A percentile compares a stretch with the other conserved stretches of the same genome.
Evolutionary conservation across 192 early-diverging fungal species (phyloP).

Genomic region (Physocladia obscura): DNA sequence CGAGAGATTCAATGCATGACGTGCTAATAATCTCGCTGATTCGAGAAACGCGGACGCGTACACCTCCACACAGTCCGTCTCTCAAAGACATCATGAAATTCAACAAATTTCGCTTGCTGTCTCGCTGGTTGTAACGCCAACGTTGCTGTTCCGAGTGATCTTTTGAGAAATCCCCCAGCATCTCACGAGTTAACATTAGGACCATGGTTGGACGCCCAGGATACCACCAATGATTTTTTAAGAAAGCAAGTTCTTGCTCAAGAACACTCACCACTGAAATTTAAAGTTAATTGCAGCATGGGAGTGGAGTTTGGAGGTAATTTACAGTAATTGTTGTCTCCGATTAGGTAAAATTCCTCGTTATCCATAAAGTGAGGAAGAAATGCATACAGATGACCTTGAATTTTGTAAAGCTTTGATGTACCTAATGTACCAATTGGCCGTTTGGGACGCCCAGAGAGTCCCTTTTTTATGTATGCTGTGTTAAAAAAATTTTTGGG

Average conservation of each 20-base stretch:
- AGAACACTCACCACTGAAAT: constrained; percentile 64
- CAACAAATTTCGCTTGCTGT: constrained; percentile 63
- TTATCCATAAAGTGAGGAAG: constrained; percentile 84
- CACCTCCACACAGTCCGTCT: constrained; percentile 60
- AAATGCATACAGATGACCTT: constrained; percentile 79
- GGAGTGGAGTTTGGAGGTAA: not conserved
- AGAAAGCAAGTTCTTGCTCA: constrained; percentile 73
- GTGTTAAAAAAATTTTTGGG: not conserved
- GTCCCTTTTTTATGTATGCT: constrained; percentile 31
- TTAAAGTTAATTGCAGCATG: not conserved
- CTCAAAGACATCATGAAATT: constrained; percentile 84
- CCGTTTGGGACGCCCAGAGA: constrained; percentile 73
- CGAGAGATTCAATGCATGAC: constrained; percentile 72
- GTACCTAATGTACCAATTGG: constrained; percentile 79
- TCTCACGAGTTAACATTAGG: constrained; percentile 71
- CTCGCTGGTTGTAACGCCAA: constrained; percentile 35
- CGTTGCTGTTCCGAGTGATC: constrained; percentile 24
- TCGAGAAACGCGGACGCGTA: constrained; percentile 75
- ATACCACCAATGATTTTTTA: constrained; percentile 68
- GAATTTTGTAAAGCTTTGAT: constrained; percentile 75
- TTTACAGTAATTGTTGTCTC: constrained; percentile 72
- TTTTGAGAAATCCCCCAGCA: constrained; percentile 63
- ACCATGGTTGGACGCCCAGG: constrained; percentile 78
- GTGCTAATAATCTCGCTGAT: constrained; percentile 76
- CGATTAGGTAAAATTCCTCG: constrained; percentile 80